phyloP scores from a whole-genome alignment of 2,329 filamentous ascomycete species.

The Epichloe sylvatica region DNA sequence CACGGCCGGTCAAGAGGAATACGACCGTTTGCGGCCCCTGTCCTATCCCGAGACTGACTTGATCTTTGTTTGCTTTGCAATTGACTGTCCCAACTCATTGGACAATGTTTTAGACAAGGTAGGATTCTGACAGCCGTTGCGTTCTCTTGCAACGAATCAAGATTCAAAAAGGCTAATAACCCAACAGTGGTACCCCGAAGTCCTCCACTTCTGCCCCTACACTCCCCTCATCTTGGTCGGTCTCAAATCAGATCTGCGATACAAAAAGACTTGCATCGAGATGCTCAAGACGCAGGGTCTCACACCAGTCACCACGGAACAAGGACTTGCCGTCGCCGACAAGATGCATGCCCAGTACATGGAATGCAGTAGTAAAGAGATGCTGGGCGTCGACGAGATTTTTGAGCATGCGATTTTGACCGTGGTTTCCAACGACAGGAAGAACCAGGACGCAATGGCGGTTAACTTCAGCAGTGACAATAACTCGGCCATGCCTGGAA shows the following conservation, averaged over 20 bases:
- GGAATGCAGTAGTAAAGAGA: slow-evolving; percentile 98
- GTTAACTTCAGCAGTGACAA: slow-evolving; percentile 24
- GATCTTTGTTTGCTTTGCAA: slow-evolving; percentile 97
- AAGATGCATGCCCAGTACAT: slow-evolving; percentile 95
- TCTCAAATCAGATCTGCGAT: slow-evolving; percentile 89
- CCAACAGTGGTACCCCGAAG: slow-evolving; percentile 89
- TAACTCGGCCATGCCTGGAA: slow-evolving; percentile 26
- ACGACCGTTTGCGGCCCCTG: slow-evolving; percentile 85
- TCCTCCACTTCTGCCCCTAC: slow-evolving; percentile 96
- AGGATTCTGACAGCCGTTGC: slow-evolving; percentile 7
- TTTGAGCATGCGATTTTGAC: slow-evolving; percentile 86
- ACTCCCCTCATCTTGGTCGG: slow-evolving; percentile 92
- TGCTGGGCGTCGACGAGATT: slow-evolving; percentile 89
- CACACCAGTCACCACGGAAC: slow-evolving; percentile 83
- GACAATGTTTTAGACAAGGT: slow-evolving; percentile 99
- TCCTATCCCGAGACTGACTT: slow-evolving; percentile 97
- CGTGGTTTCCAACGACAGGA: slow-evolving; percentile 67
- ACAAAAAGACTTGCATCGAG: slow-evolving; percentile 94
- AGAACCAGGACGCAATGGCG: slow-evolving; percentile 41
- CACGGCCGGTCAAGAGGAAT: slow-evolving; percentile 96
- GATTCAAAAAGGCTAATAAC: slow-evolving; percentile 2
- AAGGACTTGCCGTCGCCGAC: slow-evolving; percentile 73
- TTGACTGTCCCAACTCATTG: slow-evolving; percentile 94
- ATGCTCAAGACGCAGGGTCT: slow-evolving; percentile 96
- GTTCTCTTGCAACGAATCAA: no score